Percentiles rank a stretch among this genome's conserved stretches.
Conservation (phyloP, 345 rosid genomes). For the Turritis glabra region DNA sequence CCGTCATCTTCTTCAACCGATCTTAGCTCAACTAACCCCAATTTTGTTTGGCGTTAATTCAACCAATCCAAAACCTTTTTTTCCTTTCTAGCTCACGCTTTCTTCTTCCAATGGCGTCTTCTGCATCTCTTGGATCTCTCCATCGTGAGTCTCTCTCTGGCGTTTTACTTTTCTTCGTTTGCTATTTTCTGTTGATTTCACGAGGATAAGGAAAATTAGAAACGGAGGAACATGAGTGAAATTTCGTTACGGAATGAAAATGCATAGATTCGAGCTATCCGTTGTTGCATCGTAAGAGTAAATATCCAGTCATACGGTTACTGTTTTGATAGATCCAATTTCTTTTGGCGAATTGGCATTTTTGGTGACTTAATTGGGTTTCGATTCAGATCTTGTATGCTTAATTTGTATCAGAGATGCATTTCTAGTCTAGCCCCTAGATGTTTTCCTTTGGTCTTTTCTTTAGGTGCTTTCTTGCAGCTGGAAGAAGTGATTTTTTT, state of each 20-base stretch:
- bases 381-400: constrained; percentile 16
- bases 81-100: constrained; percentile 6
- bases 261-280: neutral
- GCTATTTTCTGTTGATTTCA: too few relatives aligned
- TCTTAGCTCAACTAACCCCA: constrained; percentile 16
- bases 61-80: neutral
- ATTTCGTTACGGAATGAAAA: neutral
- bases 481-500: constrained; percentile 15
- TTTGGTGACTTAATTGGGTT: neutral
- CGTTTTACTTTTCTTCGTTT: neutral
- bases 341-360: neutral
- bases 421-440: neutral
- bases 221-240: neutral
- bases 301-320: neutral
- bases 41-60: neutral
- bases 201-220: neutral
- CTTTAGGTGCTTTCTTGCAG: neutral
- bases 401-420: constrained; percentile 18
- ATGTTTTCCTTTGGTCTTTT: neutral
- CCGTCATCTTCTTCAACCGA: constrained; percentile 32
- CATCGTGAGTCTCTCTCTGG: constrained; percentile 44
- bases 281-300: neutral
- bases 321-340: neutral
- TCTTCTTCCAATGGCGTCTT: constrained; percentile 64
- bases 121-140: constrained; percentile 64